A percentile compares a stretch with the other conserved stretches of the same genome.
Evolutionary conservation across 768 basidiomycete genomes (phyloP).

Genomic region (Coprinopsis strossmayeri): DNA sequence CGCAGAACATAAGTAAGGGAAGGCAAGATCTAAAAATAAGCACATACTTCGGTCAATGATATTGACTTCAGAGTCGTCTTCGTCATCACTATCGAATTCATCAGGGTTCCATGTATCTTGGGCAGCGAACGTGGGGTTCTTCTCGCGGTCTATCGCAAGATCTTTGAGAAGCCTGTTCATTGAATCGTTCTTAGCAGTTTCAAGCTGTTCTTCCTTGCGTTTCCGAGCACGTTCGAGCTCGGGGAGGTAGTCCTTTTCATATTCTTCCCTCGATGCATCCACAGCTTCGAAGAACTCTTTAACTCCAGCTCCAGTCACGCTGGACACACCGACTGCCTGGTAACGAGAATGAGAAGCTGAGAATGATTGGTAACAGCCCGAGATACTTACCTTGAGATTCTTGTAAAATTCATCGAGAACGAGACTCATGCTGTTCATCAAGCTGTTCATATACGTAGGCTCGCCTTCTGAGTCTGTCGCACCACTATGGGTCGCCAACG

Average conservation of each 20-base stretch:
- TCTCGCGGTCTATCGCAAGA: slow-evolving; percentile 63
- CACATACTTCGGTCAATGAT: slow-evolving; percentile 69
- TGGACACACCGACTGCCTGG: slow-evolving; percentile 93
- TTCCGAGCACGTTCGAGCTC: slow-evolving; percentile 72
- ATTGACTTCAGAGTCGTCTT: slow-evolving; percentile 45
- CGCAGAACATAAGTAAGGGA: no score
- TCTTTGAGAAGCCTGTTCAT: slow-evolving; percentile 75
- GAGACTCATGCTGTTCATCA: slow-evolving; percentile 99
- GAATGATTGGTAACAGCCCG: no score
- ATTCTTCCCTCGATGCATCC: slow-evolving; percentile 80
- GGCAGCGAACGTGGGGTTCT: slow-evolving; percentile 50
- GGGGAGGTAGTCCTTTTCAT: slow-evolving; percentile 87
- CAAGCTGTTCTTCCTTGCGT: slow-evolving; percentile 55
- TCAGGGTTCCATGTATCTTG: slow-evolving; percentile 60
- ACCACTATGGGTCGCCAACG: slow-evolving; percentile 65
- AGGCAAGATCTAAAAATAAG: no score
- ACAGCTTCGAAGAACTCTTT: slow-evolving; percentile 90
- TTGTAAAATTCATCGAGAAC: slow-evolving; percentile 99
- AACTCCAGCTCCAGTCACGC: slow-evolving; percentile 92
- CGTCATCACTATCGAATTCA: slow-evolving; percentile 51
- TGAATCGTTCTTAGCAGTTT: slow-evolving; percentile 67
- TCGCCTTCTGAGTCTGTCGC: slow-evolving; percentile 78
- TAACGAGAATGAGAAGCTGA: slow-evolving; percentile 3
- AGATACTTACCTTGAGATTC: slow-evolving; percentile 68
- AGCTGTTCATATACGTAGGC: slow-evolving; percentile 94